A percentile compares a stretch with the other conserved stretches of the same genome.
Conservation (phyloP, 1,284 basidiomycete genomes). For the Moesziomyces sp. region DNA sequence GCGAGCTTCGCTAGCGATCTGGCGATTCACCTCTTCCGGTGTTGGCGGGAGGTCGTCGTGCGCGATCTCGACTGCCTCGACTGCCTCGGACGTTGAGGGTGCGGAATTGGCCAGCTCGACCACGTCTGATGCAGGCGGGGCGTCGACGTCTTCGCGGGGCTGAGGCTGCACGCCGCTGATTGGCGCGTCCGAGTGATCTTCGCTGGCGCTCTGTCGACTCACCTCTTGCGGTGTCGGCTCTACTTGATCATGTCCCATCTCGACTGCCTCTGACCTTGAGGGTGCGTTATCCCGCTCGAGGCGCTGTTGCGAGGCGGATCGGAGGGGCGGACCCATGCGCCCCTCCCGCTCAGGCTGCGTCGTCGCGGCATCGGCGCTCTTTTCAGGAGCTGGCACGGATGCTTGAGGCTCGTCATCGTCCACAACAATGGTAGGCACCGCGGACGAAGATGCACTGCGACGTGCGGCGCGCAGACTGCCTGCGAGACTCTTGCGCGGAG, state of each 20-base stretch:
- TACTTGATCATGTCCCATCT: slow-evolving; percentile 1
- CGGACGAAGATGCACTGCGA: slow-evolving; percentile 21
- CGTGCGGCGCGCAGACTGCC: slow-evolving; percentile 40
- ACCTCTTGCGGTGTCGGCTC: slow-evolving; percentile 11
- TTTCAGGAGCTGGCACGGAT: not conserved
- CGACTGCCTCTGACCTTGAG: slow-evolving; percentile 1
- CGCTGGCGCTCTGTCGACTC: slow-evolving; percentile 28
- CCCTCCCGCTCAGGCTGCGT: not conserved
- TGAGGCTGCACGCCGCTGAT: too few relatives aligned
- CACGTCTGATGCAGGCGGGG: too few relatives aligned
- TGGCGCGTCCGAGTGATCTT: slow-evolving; percentile 1
- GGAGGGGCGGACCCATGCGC: slow-evolving; percentile 36
- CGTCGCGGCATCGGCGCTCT: not conserved
- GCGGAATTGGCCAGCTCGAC: slow-evolving; percentile 16
- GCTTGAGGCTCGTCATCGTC: slow-evolving; percentile 13
- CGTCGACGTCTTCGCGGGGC: too few relatives aligned
- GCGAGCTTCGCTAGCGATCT: slow-evolving; percentile 23
- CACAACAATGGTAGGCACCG: not conserved
- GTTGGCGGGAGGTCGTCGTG: slow-evolving; percentile 35
- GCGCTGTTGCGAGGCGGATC: slow-evolving; percentile 41
- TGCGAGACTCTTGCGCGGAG: slow-evolving; percentile 43
- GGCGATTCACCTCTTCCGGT: slow-evolving; percentile 37
- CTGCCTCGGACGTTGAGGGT: slow-evolving; percentile 9
- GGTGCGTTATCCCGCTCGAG: slow-evolving; percentile 16
- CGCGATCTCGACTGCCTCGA: not conserved